Percentiles rank a stretch among this genome's conserved stretches.
Conservation (phyloP, 164 flowering plant genomes). For the Kalanchoe fedtschenkoi region DNA sequence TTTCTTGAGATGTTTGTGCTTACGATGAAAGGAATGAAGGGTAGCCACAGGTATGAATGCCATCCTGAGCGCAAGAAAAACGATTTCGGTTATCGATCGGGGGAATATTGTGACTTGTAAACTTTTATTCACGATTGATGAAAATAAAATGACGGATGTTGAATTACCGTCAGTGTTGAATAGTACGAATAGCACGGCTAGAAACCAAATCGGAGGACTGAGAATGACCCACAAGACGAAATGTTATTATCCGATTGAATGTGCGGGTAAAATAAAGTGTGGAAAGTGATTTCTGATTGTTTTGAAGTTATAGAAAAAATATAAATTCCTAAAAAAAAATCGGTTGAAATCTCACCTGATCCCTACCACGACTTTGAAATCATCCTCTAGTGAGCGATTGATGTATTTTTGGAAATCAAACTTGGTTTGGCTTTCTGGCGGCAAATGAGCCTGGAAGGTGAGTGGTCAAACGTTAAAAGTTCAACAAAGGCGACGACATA, state of each 20-base stretch:
- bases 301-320: neutral
- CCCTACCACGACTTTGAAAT: slow-evolving; percentile 78
- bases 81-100: no score
- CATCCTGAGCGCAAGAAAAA: slow-evolving; percentile 32
- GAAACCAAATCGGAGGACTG: slow-evolving; percentile 71
- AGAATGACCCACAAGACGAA: neutral
- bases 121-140: neutral
- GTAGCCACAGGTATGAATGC: slow-evolving; percentile 64
- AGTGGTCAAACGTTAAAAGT: neutral
- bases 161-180: slow-evolving; percentile 50
- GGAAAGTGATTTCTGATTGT: neutral
- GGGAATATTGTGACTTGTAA: no score
- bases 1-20: slow-evolving; percentile 20
- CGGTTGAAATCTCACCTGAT: slow-evolving; percentile 37
- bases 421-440: slow-evolving; percentile 45
- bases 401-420: slow-evolving; percentile 77
- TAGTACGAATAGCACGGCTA: slow-evolving; percentile 54
- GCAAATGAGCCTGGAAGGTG: slow-evolving; percentile 62
- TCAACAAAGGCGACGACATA: neutral
- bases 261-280: neutral
- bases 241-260: neutral
- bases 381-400: slow-evolving; percentile 75
- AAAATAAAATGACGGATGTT: neutral
- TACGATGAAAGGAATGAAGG: slow-evolving; percentile 67
- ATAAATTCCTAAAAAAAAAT: no score